phyloP scores from a whole-genome alignment of 73 alveolate species.

The Paramecium biaurelia region DNA sequence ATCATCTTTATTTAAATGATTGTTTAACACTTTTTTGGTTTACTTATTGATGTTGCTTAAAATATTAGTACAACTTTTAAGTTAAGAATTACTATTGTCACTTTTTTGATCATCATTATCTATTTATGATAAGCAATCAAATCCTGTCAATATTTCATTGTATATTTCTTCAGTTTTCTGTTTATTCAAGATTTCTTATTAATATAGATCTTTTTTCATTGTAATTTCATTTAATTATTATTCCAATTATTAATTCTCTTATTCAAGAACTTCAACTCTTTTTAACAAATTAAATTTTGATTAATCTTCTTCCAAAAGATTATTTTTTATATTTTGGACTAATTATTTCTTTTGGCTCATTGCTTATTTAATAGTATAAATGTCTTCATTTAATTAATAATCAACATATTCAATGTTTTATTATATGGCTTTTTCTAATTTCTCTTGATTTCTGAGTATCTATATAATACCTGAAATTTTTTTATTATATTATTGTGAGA shows the following conservation, averaged over 20 bases:
- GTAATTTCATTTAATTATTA: constrained; percentile 10
- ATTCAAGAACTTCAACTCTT: background rate
- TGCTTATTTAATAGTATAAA: background rate
- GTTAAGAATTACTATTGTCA: background rate
- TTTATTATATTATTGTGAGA: constrained; percentile 5
- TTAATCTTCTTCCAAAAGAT: background rate
- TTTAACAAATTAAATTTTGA: background rate
- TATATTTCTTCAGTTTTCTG: constrained; percentile 17
- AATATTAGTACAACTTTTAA: background rate
- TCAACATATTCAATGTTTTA: constrained; percentile 4
- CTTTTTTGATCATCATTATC: background rate
- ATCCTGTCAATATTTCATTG: background rate
- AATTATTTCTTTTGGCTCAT: background rate
- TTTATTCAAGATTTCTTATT: background rate
- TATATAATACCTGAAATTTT: background rate
- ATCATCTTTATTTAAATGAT: constrained; percentile 13
- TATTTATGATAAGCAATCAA: background rate
- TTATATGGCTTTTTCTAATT: background rate
- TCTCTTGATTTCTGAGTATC: background rate
- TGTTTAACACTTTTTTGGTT: background rate
- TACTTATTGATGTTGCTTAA: background rate
- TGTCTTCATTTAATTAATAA: background rate
- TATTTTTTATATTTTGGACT: background rate
- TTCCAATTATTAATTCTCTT: background rate
- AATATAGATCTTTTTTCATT: background rate